A percentile compares a stretch with the other conserved stretches of the same genome.
phyloP scores from a whole-genome alignment of 768 basidiomycete genomes.

The Lentinula sp. region DNA sequence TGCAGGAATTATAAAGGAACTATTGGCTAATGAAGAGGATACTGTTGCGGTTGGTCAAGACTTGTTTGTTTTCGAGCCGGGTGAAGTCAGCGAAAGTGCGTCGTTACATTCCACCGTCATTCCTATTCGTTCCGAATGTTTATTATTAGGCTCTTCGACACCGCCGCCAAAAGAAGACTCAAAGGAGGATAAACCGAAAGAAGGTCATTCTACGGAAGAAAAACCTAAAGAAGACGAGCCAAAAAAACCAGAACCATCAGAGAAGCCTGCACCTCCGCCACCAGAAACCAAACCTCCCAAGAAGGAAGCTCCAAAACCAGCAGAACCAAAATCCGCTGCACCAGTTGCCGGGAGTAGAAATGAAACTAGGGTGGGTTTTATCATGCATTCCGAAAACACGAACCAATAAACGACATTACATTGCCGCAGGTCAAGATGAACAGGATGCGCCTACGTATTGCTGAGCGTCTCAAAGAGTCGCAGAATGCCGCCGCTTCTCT shows the following conservation, averaged over 20 bases:
- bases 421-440: slow-evolving; percentile 89
- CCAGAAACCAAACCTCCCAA: slow-evolving; percentile 15
- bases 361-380: slow-evolving; percentile 72
- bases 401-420: neutral
- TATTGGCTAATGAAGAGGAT: slow-evolving; percentile 87
- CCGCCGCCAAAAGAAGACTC: slow-evolving; percentile 8
- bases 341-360: slow-evolving; percentile 49
- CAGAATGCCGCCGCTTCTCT: slow-evolving; percentile 95
- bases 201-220: slow-evolving; percentile 18
- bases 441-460: slow-evolving; percentile 95
- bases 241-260: slow-evolving; percentile 9
- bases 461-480: slow-evolving; percentile 95
- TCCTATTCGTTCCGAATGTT: neutral
- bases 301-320: slow-evolving; percentile 8
- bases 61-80: slow-evolving; percentile 85
- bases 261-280: slow-evolving; percentile 16
- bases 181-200: slow-evolving; percentile 21
- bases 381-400: neutral
- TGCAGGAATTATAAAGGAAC: slow-evolving; percentile 81
- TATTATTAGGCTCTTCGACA: neutral
- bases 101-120: slow-evolving; percentile 4
- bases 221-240: slow-evolving; percentile 17
- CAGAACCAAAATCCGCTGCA: slow-evolving; percentile 15
- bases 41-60: slow-evolving; percentile 95
- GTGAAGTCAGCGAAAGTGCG: slow-evolving; percentile 52